Evolutionary conservation across 1,139 yeast genomes (phyloP), one percentile per base, ranked within the genome.

Genomic region (Pichiaceae sp.): DNA sequence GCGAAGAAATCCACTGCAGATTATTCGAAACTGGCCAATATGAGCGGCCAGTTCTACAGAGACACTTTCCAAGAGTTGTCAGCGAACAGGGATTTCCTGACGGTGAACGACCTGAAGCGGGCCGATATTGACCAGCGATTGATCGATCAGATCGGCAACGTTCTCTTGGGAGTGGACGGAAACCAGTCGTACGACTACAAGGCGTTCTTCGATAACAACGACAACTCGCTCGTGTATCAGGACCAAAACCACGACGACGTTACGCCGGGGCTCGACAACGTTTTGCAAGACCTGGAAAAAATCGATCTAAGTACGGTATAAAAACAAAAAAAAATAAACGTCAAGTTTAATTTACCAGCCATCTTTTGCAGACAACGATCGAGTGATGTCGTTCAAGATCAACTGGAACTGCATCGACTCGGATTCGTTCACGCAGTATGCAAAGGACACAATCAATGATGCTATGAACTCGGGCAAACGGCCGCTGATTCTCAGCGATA

Each of bases 391-490:
- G 17, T 82, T 84, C 57, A 76, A 76, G 49, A 81, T 83, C 47
- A 75, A 80, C 59, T 83, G 94, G 94, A 73, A 75, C 48, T 68
- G 85, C n/a, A 66, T 83, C 35, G 85, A 81, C 48, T 75, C 82
- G 39, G 83, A 79, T 38, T 67, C 77, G 32, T 68, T 85, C 49
- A 68, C 78, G 31, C 61, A 66, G 30, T 78, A 84, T 70, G 79
- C 93, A 4, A 72, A 71, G 41, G 81, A 76, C 37, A 64, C 85
- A 32, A 64, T 86, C 21, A 80, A 86, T 15, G 85, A 78, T 42
- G 87, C 95, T 0, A 68, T 86, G 27, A 86, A 86, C 56, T 62
- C 64, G 36, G 86, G 85, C 9, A 79, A 76, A 47, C 59, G 80
- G 31, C 95, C 95, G 7, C 75, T 75, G 37, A 79, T 85, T 15